Base-by-base conservation (phyloP, 495 filamentous ascomycete species). In the Amorphotheca resinae region DNA sequence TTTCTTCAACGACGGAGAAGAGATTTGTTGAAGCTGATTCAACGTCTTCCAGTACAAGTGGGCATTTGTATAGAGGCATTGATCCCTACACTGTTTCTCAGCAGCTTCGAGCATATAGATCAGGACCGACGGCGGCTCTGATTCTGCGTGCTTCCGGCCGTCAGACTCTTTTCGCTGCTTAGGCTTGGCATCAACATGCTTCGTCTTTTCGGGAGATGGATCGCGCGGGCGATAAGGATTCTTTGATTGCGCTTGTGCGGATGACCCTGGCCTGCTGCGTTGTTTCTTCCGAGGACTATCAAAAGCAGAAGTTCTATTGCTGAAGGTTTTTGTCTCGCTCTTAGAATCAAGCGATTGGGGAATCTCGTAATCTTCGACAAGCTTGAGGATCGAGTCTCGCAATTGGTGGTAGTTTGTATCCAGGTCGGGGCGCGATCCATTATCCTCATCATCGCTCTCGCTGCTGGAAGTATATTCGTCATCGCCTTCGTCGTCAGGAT, bases 321-420 rank as follows among this genome's bases (percentile, higher is more conserved):
- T 80, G 53, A 79, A 79, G 4, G 65, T 71, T 42, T 74, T 75
- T 32, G 70, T 67, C 42, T 69, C 61, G 18, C 62, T 66, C 22
- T 74, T 70, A 14, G 59, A 62, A 33, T 75, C 66, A 0, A 76
- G 55, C 22, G 66, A 72, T 32, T 76, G 73, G 2, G 80, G 80
- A 16, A 82, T 79, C 48, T 87, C 83, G 45, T 79, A 84, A 31
- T 91, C 84, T 48, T 82, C 73, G 14, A 91, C 79, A 2, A 94
- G 68, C 53, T 84, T 87, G 34, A 84, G 63, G 35, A 94, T 82
- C 4, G 84, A 82, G 25, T 84, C 79, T 42, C 89, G 81, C 6
- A 93, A 63, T 41, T 84, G 79, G 59, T 91, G 82, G 50, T 91
- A 84, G 50, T 87, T 83, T 49, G 82, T 82, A 54, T 84, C 80